These are phyloP conservation scores for Lophium mytilinum DNA, from an alignment of 495 filamentous ascomycete genomes.

Conservation along the genomic window DNA sequence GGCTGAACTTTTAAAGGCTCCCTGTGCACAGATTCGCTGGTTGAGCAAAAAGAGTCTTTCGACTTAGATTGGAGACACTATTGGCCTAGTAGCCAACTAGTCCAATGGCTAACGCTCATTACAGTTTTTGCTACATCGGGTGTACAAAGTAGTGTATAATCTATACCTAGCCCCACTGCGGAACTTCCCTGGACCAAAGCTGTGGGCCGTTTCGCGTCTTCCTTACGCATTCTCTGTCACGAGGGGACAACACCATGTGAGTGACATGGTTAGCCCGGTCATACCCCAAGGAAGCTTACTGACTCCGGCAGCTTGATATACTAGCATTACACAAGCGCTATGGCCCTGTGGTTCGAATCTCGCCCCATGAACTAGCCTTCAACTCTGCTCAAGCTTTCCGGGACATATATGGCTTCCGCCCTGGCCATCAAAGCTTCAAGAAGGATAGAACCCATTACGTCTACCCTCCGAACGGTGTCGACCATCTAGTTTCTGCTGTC, in stretches of 20 bases:
- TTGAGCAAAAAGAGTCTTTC: no score
- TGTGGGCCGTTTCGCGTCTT: slow-evolving; percentile 37
- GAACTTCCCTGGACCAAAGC: slow-evolving; percentile 44
- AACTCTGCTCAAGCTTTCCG: slow-evolving; percentile 11
- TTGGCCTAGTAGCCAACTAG: no score
- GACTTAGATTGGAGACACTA: no score
- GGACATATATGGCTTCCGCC: slow-evolving; percentile 8
- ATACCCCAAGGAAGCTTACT: no score
- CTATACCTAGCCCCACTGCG: slow-evolving; percentile 44
- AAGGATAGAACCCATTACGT: slow-evolving; percentile 3
- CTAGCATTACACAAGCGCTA: slow-evolving; percentile 15
- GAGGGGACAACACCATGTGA: background rate
- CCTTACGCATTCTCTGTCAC: slow-evolving; percentile 20
- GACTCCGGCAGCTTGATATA: background rate
- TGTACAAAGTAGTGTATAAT: slow-evolving; percentile 33
- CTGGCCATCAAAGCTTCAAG: background rate
- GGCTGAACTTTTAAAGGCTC: no score
- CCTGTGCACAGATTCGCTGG: no score
- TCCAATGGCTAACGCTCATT: no score
- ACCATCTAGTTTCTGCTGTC: background rate
- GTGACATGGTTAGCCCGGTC: no score
- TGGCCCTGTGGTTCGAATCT: slow-evolving; percentile 11
- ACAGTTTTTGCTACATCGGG: background rate
- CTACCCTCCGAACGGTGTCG: slow-evolving; percentile 5
- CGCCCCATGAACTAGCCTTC: slow-evolving; percentile 10